A percentile compares a stretch with the other conserved stretches of the same genome.
Evolutionary conservation across 2,329 filamentous ascomycete genomes (phyloP).

Genomic region (Cladophialophora carrionii): DNA sequence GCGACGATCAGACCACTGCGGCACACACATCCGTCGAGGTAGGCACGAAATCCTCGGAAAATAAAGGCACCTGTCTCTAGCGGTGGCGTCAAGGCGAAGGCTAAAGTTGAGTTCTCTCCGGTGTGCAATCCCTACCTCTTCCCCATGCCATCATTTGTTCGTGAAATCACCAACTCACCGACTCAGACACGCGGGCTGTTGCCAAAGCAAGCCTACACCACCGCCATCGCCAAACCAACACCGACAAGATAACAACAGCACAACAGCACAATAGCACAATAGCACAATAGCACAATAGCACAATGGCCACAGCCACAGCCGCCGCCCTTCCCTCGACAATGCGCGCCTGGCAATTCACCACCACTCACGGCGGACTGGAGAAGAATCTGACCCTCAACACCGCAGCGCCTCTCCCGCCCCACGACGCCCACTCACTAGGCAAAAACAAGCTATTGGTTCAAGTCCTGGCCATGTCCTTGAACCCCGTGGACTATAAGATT

Average conservation of each 20-base stretch:
- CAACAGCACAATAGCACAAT: background rate
- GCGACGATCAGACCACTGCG: background rate
- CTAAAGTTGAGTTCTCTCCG: background rate
- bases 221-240: background rate
- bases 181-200: background rate
- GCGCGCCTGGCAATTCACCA: constrained; percentile 62
- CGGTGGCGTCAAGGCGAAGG: background rate
- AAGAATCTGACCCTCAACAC: constrained; percentile 56
- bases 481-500: constrained; percentile 68
- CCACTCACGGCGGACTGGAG: constrained; percentile 54
- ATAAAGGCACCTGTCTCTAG: too few relatives aligned
- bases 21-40: background rate
- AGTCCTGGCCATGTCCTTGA: constrained; percentile 59
- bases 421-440: constrained; percentile 38
- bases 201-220: background rate
- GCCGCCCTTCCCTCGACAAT: constrained; percentile 48
- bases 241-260: background rate
- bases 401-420: constrained; percentile 48
- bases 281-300: background rate
- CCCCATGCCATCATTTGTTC: too few relatives aligned
- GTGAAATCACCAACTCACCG: too few relatives aligned
- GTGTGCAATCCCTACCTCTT: background rate
- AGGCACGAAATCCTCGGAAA: background rate
- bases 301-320: background rate
- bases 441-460: constrained; percentile 59